Evolutionary conservation across 148 eudicot genomes (phyloP), one percentile per base, ranked within the genome.

Genomic region (Vaccinium vitisidaea): DNA sequence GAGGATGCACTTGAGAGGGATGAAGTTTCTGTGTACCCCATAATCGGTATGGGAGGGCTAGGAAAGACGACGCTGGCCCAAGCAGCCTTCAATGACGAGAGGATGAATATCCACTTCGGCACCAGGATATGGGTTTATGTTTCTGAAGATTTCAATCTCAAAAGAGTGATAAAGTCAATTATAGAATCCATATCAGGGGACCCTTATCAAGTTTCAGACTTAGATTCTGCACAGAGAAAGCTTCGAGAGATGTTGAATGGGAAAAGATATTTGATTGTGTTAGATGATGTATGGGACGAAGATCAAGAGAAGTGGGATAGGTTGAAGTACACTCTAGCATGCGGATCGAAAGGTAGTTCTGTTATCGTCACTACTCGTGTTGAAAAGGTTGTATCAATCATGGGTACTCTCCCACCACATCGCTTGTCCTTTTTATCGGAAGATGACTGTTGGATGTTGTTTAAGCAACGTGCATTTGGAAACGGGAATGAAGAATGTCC

Each of bases 391-490:
- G 18, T 0, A 3, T 4, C 19, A 15, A 55, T 55, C 19, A 55
- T 4, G 19, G 25, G 69, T 0, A 80, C 67, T 30, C 5, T 30
- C 14, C 49, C 43, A 16, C 6, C 49, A 0, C 69, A 30, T 56
- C 5, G 16, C 69, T 30, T 80, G 69, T 16, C 69, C 14, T 12
- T 1, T 56, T 56, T 54, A 1, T 56, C 69, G 0, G 49, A 56
- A 30, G 82, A 80, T 25, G 67, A 80, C 27, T 80, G 82, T 2
- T 80, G 46, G 67, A 1, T 16, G n/a, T 80, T 80, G 69, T 52
- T 78, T 25, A 23, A 12, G 63, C 19, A 78, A 27, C 61, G 81
- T n/a, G 81, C 81, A 52, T 78, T 80, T 80, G 49, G 67, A 18
- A 10, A 56, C 0, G 82, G 13, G 8, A 56, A 54, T 30, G 50